Evolutionary conservation across 2,329 filamentous ascomycete species (phyloP).

Genomic region (Neoscytalidium dimidiatum): DNA sequence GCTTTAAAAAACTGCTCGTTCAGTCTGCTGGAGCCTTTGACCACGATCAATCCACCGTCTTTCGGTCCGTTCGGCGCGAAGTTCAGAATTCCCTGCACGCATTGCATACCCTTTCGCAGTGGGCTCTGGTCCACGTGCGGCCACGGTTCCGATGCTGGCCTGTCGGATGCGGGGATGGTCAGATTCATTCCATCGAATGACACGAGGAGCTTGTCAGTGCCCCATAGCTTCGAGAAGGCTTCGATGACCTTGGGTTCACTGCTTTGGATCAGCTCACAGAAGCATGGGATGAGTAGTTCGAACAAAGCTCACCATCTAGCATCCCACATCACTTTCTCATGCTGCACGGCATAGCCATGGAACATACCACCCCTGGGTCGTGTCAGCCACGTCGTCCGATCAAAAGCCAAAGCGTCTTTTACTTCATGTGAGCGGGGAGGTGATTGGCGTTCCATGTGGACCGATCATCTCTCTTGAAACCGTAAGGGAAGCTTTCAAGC

Average conservation of each 20-base stretch:
- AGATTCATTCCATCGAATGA: constrained; percentile 44
- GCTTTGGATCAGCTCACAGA: not conserved
- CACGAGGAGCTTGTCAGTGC: constrained; percentile 31
- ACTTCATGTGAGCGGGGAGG: constrained; percentile 37
- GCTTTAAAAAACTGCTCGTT: constrained; percentile 47
- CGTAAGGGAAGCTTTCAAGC: constrained; percentile 32
- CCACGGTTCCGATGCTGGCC: constrained; percentile 44
- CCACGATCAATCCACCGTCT: constrained; percentile 50
- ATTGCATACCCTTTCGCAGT: constrained; percentile 42
- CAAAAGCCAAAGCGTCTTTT: not conserved
- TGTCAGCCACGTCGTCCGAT: constrained; percentile 26
- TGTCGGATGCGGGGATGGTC: constrained; percentile 41
- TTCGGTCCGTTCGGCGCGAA: constrained; percentile 46
- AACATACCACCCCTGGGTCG: constrained; percentile 49
- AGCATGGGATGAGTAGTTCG: not conserved
- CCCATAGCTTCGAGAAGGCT: constrained; percentile 47
- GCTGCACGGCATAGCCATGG: constrained; percentile 38
- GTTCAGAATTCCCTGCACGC: constrained; percentile 49
- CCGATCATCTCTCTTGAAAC: constrained; percentile 32
- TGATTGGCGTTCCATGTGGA: constrained; percentile 47
- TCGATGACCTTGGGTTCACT: constrained; percentile 45
- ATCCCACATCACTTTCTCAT: constrained; percentile 50
- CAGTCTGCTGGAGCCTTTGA: constrained; percentile 46
- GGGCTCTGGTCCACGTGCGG: constrained; percentile 49
- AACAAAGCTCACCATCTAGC: constrained; percentile 32